Conservation (phyloP, 2,329 filamentous ascomycete genomes). For the Colletotrichum coccodes region DNA sequence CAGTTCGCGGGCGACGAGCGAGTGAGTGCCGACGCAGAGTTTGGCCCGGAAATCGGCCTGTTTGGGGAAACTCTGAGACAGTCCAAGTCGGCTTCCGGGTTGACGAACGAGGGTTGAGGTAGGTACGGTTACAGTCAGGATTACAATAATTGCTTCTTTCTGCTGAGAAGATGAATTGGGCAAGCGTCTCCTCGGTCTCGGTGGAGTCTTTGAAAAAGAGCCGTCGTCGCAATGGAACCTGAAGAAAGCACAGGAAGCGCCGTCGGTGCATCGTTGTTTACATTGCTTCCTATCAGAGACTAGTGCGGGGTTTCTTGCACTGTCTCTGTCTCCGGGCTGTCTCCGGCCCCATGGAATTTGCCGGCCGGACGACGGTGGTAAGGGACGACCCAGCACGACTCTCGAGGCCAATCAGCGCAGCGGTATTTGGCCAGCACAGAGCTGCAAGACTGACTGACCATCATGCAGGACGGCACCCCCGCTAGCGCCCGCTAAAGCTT, state of each 20-base stretch:
- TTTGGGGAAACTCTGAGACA: constrained; percentile 1
- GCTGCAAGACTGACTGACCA: neutral
- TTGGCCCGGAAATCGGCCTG: neutral
- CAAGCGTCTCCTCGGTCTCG: neutral
- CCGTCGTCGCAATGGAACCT: constrained; percentile 8
- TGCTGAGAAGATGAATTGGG: neutral
- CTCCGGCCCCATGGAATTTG: neutral
- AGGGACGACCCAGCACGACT: neutral
- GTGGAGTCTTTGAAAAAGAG: constrained; percentile 22
- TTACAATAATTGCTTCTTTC: neutral
- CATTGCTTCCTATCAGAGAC: constrained; percentile 19
- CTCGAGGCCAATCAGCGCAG: constrained; percentile 9
- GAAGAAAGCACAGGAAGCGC: constrained; percentile 2
- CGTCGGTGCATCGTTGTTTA: constrained; percentile 24
- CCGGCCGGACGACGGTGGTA: neutral
- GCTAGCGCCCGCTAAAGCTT: neutral
- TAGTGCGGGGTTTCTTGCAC: constrained; percentile 18
- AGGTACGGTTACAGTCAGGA: neutral
- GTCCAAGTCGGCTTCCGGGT: neutral
- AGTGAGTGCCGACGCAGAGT: neutral
- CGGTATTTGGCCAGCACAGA: constrained; percentile 5
- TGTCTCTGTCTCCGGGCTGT: constrained; percentile 8
- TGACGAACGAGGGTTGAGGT: neutral
- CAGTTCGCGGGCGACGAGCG: neutral
- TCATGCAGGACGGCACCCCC: neutral